Evolutionary conservation across 2,329 filamentous ascomycete genomes (phyloP), one percentile per base, ranked within the genome.

Genomic region (Apiospora kogelbergensis): DNA sequence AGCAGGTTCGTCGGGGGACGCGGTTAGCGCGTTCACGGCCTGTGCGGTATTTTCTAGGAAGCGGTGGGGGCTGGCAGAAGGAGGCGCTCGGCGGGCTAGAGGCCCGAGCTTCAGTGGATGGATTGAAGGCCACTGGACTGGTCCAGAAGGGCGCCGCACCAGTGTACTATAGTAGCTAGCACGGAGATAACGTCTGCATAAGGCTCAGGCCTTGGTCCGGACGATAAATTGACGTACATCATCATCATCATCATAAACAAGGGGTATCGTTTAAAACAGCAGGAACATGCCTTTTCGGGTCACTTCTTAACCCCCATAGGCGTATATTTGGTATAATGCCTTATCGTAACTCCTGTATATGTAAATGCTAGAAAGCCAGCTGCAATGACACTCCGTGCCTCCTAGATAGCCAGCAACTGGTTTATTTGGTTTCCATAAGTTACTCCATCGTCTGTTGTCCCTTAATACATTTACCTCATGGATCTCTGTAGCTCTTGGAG

Each of bases 401-500:
- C 37, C 37, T 15, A 41, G n/a, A 41, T 42, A 41, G 41, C 13
- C 65, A 26, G 26, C 22, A 48, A 40, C 30, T 37, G 15, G 45
- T 11, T 30, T 42, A 48, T 46, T 66, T 20, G 7, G n/a, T 20
- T 64, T 26, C 20, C n/a, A 15, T 42, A 17, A 22, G 26, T 17
- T 17, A 42, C 20, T 42, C 37, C 60, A 7, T 24, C n/a, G 37
- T 15, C n/a, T 26, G 7, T 6, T 11, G 9, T 46, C 20, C 10
- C n/a, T 10, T 48, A 3, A 22, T 48, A 33, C n/a, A 22, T 26
- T 63, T 37, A 67, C 30, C 67, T 45, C 41, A 70, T 66, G 15
- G 69, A 65, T 37, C 60, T 67, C 60, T 70, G 69, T 53, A 91
- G 82, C 13, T 81, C 83, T 72, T 87, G 84, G 63, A 95, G 81